These are phyloP conservation scores for Ophiostoma sp. DNA, from an alignment of 2,329 filamentous ascomycete species.

Conservation along the genomic window DNA sequence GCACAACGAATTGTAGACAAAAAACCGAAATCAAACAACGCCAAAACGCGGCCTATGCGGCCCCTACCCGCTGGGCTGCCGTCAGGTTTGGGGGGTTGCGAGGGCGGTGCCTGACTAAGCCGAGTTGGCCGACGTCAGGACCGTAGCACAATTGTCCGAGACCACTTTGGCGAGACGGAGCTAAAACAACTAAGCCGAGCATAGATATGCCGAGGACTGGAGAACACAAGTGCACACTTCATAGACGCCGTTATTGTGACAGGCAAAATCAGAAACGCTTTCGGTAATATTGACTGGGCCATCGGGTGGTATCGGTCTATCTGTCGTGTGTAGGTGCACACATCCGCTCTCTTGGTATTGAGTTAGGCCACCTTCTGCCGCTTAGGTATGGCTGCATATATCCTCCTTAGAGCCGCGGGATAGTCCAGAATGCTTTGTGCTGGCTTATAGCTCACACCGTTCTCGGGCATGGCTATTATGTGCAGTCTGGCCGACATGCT, in stretches of 20 bases:
- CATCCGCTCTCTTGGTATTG: background rate
- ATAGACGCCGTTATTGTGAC: background rate
- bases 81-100: background rate
- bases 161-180: background rate
- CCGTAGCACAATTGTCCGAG: background rate
- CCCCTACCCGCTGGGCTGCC: background rate
- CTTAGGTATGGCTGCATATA: background rate
- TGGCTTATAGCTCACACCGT: no score
- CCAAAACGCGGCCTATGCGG: conserved; percentile 4
- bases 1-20: background rate
- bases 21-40: background rate
- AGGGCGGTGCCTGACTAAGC: background rate
- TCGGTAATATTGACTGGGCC: background rate
- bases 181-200: conserved; percentile 5
- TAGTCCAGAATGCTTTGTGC: no score
- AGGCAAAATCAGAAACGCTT: background rate
- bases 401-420: no score
- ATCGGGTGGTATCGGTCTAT: background rate
- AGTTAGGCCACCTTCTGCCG: background rate
- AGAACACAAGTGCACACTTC: background rate
- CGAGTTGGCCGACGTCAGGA: conserved; percentile 1
- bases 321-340: background rate
- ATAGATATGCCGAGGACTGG: background rate
- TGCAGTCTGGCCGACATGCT: no score
- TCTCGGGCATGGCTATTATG: no score